Conservation (phyloP, 2,329 filamentous ascomycete species). For the Albifimbria verrucaria region DNA sequence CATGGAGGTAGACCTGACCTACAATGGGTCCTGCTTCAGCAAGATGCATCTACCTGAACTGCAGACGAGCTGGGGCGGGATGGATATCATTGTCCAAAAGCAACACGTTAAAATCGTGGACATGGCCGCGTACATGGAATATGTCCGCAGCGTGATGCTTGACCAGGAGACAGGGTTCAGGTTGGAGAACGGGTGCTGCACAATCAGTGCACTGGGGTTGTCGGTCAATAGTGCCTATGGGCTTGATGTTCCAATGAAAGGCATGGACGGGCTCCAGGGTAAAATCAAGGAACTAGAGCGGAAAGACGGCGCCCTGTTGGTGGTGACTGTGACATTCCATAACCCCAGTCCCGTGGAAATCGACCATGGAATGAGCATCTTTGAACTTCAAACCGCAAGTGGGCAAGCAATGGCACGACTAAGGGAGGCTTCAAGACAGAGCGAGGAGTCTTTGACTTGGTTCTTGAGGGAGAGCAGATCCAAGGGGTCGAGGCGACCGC, state of each 20-base stretch:
- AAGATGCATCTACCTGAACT: slow-evolving; percentile 25
- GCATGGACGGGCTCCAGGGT: slow-evolving; percentile 21
- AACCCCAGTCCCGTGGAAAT: slow-evolving; percentile 30
- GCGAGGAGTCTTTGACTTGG: slow-evolving; percentile 23
- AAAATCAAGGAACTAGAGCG: slow-evolving; percentile 17
- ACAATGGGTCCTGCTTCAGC: slow-evolving; percentile 24
- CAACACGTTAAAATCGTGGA: slow-evolving; percentile 26
- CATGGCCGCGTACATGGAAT: slow-evolving; percentile 22
- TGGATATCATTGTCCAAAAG: slow-evolving; percentile 20
- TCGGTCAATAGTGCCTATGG: slow-evolving; percentile 18
- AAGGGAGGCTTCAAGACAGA: slow-evolving; percentile 25
- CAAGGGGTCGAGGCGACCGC: slow-evolving; percentile 10
- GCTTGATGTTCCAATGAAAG: slow-evolving; percentile 23
- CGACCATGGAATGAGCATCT: slow-evolving; percentile 24
- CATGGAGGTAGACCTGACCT: slow-evolving; percentile 25
- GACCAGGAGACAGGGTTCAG: slow-evolving; percentile 22
- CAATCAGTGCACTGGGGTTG: slow-evolving; percentile 20
- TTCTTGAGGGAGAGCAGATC: slow-evolving; percentile 18
- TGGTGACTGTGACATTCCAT: slow-evolving; percentile 17
- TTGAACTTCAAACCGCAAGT: slow-evolving; percentile 25
- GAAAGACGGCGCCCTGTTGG: slow-evolving; percentile 11
- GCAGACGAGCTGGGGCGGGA: slow-evolving; percentile 23
- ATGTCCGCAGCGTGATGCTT: slow-evolving; percentile 26
- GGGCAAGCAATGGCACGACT: slow-evolving; percentile 23
- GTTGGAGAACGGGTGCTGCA: slow-evolving; percentile 25